Evolutionary conservation across 179 eudicot genomes (phyloP).

Genomic region (Heliamphora pulchella): DNA sequence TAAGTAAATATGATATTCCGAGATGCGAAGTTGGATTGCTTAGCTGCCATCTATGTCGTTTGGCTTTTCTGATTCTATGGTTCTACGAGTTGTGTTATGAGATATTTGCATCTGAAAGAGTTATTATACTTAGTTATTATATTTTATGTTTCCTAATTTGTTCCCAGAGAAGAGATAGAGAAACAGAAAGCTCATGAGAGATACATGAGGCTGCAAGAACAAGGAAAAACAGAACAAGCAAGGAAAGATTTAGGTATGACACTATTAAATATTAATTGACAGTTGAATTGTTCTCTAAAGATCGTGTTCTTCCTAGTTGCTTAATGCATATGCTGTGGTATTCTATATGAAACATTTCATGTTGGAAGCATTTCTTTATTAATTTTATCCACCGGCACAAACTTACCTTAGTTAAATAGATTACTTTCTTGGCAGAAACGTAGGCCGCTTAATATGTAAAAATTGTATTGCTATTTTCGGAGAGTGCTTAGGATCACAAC

Average conservation of each 20-base stretch:
- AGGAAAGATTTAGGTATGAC: conserved; percentile 68
- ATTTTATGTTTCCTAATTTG: neutral
- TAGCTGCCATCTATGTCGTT: neutral
- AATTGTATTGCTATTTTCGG: too few relatives aligned
- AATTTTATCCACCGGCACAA: neutral
- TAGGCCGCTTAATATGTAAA: too few relatives aligned
- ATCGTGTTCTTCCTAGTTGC: neutral
- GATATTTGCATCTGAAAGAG: neutral
- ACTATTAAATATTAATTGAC: neutral
- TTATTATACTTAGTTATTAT: neutral
- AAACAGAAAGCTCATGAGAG: conserved; percentile 78
- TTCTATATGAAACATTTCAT: neutral
- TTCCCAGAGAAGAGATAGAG: conserved; percentile 70
- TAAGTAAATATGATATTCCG: neutral
- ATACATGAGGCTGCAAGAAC: conserved; percentile 82
- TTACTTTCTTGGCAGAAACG: too few relatives aligned
- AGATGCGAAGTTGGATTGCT: neutral
- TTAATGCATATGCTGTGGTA: neutral
- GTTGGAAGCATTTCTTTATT: neutral
- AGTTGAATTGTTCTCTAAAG: neutral
- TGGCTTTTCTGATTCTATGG: neutral
- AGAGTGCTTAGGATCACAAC: too few relatives aligned
- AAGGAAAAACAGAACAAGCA: conserved; percentile 87
- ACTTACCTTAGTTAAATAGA: neutral
- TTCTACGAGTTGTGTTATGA: neutral